Evolutionary conservation across 495 filamentous ascomycete genomes (phyloP), one percentile per base, ranked within the genome.

Genomic region (Massariosphaeria phaeospora): DNA sequence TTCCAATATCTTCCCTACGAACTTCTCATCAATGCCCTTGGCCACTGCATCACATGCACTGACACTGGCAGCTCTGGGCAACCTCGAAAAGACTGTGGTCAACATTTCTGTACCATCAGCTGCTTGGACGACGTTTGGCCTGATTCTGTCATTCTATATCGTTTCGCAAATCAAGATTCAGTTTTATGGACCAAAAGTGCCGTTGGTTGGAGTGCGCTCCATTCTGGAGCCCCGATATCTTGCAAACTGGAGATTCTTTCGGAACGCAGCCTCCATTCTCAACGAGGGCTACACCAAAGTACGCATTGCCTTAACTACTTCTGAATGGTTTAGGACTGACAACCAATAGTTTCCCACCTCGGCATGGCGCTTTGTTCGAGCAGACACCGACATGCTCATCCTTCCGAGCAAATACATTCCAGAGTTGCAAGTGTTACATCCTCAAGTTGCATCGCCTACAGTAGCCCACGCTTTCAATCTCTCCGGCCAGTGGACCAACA

Each of bases 281-380:
- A 42, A 52, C 21, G 76, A 69, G 72, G 34, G 76, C 77, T 63
- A 63, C 78, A 26, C 67, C 73, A 49, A 76, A 75, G 66, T 75
- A 75, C 34, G 13, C 18, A n/a, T n/a, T 36, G 12, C 34, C 34
- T n/a, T n/a, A 36, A 36, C 13, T 13, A 36, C 12, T n/a, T n/a
- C 4, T 36, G 5, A 36, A 4, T n/a, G n/a, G n/a, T n/a, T n/a
- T n/a, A n/a, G n/a, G n/a, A n/a, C n/a, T n/a, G n/a, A 5, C 12
- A 13, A 36, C 34, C 34, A n/a, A 29, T 26, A 41, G 44, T 56
- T 48, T 20, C 13, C 42, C 26, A 31, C 26, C 25, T 17, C n/a
- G 17, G 31, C 40, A 12, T 57, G 44, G 45, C 48, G 33, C 17
- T 36, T 57, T 24, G 18, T 18, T n/a, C 47, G 47, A 17, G 48